phyloP scores from a whole-genome alignment of 768 basidiomycete genomes.

The Suillus brevipes region DNA sequence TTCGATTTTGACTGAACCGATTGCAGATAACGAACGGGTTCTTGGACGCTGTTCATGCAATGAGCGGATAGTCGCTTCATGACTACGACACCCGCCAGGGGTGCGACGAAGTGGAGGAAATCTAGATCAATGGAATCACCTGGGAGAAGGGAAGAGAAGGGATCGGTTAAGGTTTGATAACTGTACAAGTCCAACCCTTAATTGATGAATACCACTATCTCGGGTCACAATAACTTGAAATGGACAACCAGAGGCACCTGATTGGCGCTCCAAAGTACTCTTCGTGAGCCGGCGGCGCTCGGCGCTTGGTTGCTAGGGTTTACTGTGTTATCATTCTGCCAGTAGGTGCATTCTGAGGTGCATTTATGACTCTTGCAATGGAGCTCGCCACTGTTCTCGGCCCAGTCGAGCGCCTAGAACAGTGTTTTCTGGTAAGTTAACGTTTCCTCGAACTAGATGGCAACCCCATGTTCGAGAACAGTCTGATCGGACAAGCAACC shows the following conservation, averaged over 20 bases:
- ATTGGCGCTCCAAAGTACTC: too few species aligned
- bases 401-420: background rate
- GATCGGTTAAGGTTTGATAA: conserved; percentile 1
- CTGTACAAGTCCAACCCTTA: background rate
- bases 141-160: background rate
- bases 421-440: background rate
- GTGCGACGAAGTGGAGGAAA: background rate
- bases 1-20: background rate
- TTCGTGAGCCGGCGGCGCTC: background rate
- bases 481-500: background rate
- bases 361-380: background rate
- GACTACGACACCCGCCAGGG: background rate
- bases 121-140: background rate
- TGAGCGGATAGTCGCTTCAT: background rate
- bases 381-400: background rate
- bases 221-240: conserved; percentile 1
- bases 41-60: background rate
- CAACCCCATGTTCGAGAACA: background rate
- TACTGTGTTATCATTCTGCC: background rate
- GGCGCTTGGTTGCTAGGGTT: background rate
- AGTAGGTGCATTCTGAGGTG: background rate
- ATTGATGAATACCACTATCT: background rate
- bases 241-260: background rate
- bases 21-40: background rate
- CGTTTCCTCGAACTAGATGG: background rate